A percentile compares a stretch with the other conserved stretches of the same genome.
Conservation (phyloP, 805 yeast species). For the Spathaspora sp. region DNA sequence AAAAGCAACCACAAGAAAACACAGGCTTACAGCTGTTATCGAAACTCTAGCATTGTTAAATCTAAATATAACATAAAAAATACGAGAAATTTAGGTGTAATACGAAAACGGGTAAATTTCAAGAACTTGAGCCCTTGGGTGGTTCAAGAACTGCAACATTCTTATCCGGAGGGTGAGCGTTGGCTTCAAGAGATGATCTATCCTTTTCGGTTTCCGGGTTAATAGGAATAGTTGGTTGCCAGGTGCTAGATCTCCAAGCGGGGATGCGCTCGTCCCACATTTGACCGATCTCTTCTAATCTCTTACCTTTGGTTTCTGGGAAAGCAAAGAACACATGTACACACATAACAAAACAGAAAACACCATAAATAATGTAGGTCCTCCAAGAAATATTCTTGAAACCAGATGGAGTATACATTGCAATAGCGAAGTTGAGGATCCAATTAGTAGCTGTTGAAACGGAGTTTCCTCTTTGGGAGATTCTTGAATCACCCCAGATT, state of each 20-base stretch:
- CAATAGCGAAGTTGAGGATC: constrained; percentile 65
- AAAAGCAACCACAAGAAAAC: neutral
- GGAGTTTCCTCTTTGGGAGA: constrained; percentile 67
- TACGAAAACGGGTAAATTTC: neutral
- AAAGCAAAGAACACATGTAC: constrained; percentile 47
- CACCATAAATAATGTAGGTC: constrained; percentile 55
- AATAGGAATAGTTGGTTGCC: constrained; percentile 38
- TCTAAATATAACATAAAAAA: too few species aligned
- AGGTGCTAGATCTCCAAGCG: constrained; percentile 36
- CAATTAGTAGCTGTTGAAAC: constrained; percentile 69
- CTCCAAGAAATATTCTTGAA: constrained; percentile 56
- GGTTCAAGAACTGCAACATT: too few species aligned
- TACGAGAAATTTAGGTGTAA: neutral
- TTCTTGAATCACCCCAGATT: constrained; percentile 52
- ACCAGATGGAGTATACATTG: constrained; percentile 61
- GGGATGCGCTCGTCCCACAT: constrained; percentile 42
- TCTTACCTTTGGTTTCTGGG: constrained; percentile 62
- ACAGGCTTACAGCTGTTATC: neutral
- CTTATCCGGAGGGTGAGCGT: too few species aligned
- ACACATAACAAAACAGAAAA: constrained; percentile 47
- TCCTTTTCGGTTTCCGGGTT: constrained; percentile 37
- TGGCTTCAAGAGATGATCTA: constrained; percentile 25
- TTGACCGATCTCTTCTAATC: constrained; percentile 55
- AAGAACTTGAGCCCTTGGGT: neutral
- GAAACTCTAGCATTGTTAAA: neutral